phyloP scores from a whole-genome alignment of 805 yeast species.

The Debaryomyces castellii region DNA sequence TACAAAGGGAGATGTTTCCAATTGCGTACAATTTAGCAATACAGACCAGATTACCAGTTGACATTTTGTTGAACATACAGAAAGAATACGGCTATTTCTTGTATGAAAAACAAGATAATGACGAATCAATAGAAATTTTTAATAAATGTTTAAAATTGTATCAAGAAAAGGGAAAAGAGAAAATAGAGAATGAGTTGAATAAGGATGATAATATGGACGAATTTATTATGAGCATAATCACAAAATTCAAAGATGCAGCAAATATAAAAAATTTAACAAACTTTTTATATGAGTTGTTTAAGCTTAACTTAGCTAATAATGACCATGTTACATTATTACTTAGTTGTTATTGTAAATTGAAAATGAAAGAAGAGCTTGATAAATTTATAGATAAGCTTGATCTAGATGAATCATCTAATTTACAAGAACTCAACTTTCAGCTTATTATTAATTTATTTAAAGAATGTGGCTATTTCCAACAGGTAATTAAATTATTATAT shows the following conservation, averaged over 20 bases:
- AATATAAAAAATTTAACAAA: conserved; percentile 62
- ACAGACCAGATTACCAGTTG: conserved; percentile 28
- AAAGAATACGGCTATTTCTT: conserved; percentile 67
- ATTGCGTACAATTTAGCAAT: conserved; percentile 71
- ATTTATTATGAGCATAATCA: conserved; percentile 68
- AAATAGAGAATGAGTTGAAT: conserved; percentile 5
- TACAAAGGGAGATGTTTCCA: conserved; percentile 67
- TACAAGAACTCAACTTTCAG: conserved; percentile 60
- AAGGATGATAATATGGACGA: conserved; percentile 31
- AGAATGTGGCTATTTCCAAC: conserved; percentile 63
- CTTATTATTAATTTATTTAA: conserved; percentile 67
- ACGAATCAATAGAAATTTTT: conserved; percentile 74
- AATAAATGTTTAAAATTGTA: conserved; percentile 42
- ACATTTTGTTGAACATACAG: conserved; percentile 27
- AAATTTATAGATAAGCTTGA: conserved; percentile 50
- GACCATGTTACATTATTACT: conserved; percentile 82
- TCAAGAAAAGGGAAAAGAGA: conserved; percentile 3
- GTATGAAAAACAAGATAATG: conserved; percentile 62
- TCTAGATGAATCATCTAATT: conserved; percentile 13
- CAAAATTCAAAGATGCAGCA: conserved; percentile 75
- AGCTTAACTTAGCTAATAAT: conserved; percentile 54
- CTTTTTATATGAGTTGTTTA: conserved; percentile 62
- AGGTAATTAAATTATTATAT: conserved; percentile 70
- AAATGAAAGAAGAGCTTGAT: conserved; percentile 55
- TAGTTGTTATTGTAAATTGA: conserved; percentile 78